Evolutionary conservation across 352 stramenopile genomes (phyloP), one percentile per base, ranked within the genome.

Genomic region (Phytopythium ostracodes): DNA sequence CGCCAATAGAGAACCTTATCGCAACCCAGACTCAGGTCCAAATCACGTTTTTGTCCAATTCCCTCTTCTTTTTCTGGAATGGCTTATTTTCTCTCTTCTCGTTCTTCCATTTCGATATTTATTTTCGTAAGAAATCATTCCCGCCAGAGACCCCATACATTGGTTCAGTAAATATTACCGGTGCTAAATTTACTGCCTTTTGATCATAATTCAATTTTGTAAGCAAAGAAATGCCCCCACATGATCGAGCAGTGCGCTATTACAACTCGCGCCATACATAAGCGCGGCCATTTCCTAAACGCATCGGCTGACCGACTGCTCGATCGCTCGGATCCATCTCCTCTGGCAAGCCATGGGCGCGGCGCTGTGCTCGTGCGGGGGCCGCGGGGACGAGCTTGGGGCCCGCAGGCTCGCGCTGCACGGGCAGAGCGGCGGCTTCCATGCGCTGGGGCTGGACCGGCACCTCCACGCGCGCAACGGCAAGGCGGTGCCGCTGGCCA

Each of bases 351-450:
- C 12, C 40, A 87, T 87, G 77, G 77, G 77, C 31, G 71, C 72
- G 46, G 77, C 75, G 44, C 62, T 87, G 44, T 87, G 77, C 59
- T 76, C 77, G 36, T 87, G 77, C 56, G 70, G 72, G 33, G 67
- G 68, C 5, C 68, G 68, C 35, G 73, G 66, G 20, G 77, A 84
- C 20, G 77, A 87, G 59, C 52, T 67, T 42, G 56, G 29, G 17
- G 24, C 12, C 18, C 55, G 36, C 11, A 12, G 58, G 63, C 22
- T 62, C 29, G 62, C 62, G 22, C 49, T 61, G 38, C 53, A 60
- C 64, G 65, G 57, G 4, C 43, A 52, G 50, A 24, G 25, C 14
- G 31, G 24, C 24, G 15, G 15, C 5, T n/a, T 38, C 9, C 79
- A 81, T 33, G 62, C 66, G 25, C 64, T 83, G 36, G 59, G 70